A percentile compares a stretch with the other conserved stretches of the same genome.
Conservation (phyloP, 139 green algal genomes). For the Tetraselmis chui region DNA sequence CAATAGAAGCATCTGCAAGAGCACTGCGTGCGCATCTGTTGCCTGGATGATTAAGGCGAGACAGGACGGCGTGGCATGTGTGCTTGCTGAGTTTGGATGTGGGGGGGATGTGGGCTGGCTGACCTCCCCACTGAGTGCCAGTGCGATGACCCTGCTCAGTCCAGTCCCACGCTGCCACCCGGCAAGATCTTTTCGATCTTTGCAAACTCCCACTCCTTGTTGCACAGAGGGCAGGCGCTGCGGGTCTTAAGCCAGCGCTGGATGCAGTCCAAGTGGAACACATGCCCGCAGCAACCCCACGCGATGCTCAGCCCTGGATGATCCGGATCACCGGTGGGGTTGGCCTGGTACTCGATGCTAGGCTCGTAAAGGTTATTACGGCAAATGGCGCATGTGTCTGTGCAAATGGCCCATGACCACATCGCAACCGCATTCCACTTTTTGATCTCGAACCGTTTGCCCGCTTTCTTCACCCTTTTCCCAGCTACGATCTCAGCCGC, state of each 20-base stretch:
- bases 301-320: constrained; percentile 88
- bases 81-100: background rate
- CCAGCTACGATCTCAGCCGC: constrained; percentile 27
- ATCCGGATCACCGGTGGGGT: constrained; percentile 82
- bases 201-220: constrained; percentile 91
- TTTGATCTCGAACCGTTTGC: constrained; percentile 92
- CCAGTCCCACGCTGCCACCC: constrained; percentile 7
- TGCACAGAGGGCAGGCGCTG: constrained; percentile 87
- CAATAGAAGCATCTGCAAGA: too few species aligned
- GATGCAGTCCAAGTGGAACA: constrained; percentile 99
- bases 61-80: too few species aligned
- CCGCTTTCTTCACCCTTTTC: constrained; percentile 5
- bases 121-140: too few species aligned
- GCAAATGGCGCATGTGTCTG: constrained; percentile 94
- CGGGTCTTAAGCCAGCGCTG: constrained; percentile 94
- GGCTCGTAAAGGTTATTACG: constrained; percentile 97
- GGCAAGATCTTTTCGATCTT: constrained; percentile 81
- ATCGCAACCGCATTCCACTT: constrained; percentile 97
- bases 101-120: too few species aligned
- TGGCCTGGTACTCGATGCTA: constrained; percentile 97
- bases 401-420: constrained; percentile 96
- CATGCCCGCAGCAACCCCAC: constrained; percentile 90
- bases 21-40: too few species aligned
- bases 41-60: too few species aligned
- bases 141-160: too few species aligned